Percentiles rank a stretch among this genome's conserved stretches.
Evolutionary conservation across 2,329 filamentous ascomycete genomes (phyloP).

Genomic region (Annulohypoxylon truncatum): DNA sequence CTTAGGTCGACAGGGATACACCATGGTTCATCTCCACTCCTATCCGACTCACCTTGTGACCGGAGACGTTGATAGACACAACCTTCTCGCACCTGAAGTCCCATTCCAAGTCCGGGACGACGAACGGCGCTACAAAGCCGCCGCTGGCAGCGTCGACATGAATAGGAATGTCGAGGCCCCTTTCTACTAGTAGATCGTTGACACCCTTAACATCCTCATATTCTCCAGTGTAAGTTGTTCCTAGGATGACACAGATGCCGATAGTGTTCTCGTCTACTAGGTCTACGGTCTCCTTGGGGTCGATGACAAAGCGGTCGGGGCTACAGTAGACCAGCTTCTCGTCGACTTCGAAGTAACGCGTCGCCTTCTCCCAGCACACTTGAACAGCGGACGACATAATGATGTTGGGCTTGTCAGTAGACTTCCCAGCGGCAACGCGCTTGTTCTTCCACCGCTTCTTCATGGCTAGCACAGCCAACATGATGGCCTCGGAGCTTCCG

Average conservation of each 20-base stretch:
- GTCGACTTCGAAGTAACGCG: slow-evolving; percentile 91
- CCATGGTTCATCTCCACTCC: background rate
- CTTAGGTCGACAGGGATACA: background rate
- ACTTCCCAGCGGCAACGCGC: slow-evolving; percentile 84
- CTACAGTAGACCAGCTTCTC: slow-evolving; percentile 81
- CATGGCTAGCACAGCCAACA: slow-evolving; percentile 88
- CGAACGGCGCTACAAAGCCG: slow-evolving; percentile 93
- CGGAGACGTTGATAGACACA: slow-evolving; percentile 92
- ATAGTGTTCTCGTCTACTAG: slow-evolving; percentile 79
- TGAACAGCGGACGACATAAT: slow-evolving; percentile 97
- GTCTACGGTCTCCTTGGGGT: slow-evolving; percentile 69
- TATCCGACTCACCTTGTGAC: slow-evolving; percentile 74
- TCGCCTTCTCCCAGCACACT: slow-evolving; percentile 96
- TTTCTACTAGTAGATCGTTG: slow-evolving; percentile 85
- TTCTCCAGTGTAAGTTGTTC: slow-evolving; percentile 94
- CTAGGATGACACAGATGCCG: slow-evolving; percentile 90
- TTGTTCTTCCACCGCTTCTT: slow-evolving; percentile 94
- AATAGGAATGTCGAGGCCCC: slow-evolving; percentile 82
- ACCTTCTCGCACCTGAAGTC: slow-evolving; percentile 92
- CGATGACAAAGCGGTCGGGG: slow-evolving; percentile 70
- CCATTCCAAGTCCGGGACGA: slow-evolving; percentile 85
- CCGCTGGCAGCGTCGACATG: slow-evolving; percentile 94
- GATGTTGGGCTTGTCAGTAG: slow-evolving; percentile 84
- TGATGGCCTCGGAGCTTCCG: slow-evolving; percentile 89
- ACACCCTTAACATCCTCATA: slow-evolving; percentile 94